Evolutionary conservation across 148 eudicot genomes (phyloP).

Genomic region (Chenopodium album): DNA sequence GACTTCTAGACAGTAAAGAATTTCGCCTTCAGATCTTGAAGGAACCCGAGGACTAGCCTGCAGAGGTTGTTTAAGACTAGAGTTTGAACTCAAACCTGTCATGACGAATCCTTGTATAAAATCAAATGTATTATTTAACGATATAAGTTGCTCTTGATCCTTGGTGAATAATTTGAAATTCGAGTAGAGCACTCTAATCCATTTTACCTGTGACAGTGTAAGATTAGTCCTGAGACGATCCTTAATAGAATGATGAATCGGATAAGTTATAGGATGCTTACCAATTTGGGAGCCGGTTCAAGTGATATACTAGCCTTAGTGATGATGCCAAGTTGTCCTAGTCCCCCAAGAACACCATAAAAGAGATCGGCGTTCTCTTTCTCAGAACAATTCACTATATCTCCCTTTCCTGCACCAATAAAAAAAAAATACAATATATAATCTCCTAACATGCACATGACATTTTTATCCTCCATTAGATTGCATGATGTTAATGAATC

Average conservation of each 20-base stretch:
- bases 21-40: constrained; percentile 33
- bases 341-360: constrained; percentile 84
- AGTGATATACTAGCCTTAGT: constrained; percentile 75
- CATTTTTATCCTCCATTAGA: neutral
- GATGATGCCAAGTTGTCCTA: constrained; percentile 92
- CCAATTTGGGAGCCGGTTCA: constrained; percentile 71
- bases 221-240: neutral
- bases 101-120: constrained; percentile 86
- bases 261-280: constrained; percentile 19
- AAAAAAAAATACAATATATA: neutral
- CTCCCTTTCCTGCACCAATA: constrained; percentile 71
- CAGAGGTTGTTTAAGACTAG: constrained; percentile 18
- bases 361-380: constrained; percentile 72
- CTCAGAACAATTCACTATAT: constrained; percentile 63
- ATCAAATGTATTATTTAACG: constrained; percentile 58
- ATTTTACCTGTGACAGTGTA: constrained; percentile 65
- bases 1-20: constrained; percentile 76
- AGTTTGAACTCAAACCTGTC: constrained; percentile 69
- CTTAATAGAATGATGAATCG: neutral
- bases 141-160: constrained; percentile 82
- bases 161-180: constrained; percentile 63
- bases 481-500: neutral
- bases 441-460: neutral
- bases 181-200: constrained; percentile 80
- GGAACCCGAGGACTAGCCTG: neutral